Base-by-base conservation (phyloP, 371 early-diverging fungal species). In the Blastocladiella emersonii region DNA sequence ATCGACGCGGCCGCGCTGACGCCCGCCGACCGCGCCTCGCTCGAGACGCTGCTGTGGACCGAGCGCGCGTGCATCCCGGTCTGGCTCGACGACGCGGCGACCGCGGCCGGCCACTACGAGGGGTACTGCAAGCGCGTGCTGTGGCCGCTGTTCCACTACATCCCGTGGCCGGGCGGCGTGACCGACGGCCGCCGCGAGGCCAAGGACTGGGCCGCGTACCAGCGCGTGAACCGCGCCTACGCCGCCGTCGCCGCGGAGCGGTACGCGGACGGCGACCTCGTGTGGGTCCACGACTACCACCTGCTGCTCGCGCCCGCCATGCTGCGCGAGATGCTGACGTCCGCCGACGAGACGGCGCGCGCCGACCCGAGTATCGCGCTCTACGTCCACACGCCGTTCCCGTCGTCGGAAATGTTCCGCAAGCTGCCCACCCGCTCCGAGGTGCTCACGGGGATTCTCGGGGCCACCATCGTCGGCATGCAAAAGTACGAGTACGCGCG, bases 201-300 rank as follows among this genome's bases (percentile, higher is more conserved):
- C 49, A 74, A 74, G 41, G 82, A 89, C 64, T 99, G 93, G 87
- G 82, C 83, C 34, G 90, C 86, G n/a, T 95, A 97, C 72, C 78
- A 79, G 34, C 71, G 82, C 57, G 93, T 93, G 35, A 96, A 96
- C 79, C 76, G 82, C 66, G 71, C 72, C 57, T 97, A 96, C 75
- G 87, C 91, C 15, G 81, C 92, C 25, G 77, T 78, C 65, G 80
- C 98, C 25, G 71, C 75, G 19, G 78, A 86, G 44, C 71, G 81
- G 44, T 91, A 91, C 64, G 71, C 81, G 56, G 79, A 84, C 10
- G 92, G 88, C 27, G 99, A 98, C 74, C 79, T 91, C 57, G 87
- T 99, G 43, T 99, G 97, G 97, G 82, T 98, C 56, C 93, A 98
- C 70, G 99, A 98, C 78, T 99, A 99, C 71, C 98, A 97, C 70